Base-by-base conservation (phyloP, 192 early-diverging fungal species). In the Coemansia sp. region DNA sequence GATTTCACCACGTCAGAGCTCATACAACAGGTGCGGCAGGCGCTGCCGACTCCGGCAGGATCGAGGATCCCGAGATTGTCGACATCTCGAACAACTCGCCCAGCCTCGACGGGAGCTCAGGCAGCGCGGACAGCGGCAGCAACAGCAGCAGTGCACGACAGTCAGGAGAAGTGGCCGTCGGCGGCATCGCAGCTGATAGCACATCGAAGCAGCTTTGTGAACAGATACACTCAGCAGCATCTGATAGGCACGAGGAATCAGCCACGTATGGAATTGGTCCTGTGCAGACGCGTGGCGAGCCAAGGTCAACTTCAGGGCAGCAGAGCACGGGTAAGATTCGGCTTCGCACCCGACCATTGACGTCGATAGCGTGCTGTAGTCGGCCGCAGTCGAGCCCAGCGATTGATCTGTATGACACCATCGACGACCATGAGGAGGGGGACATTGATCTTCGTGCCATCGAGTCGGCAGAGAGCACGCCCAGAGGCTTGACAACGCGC, bases 301-400 rank as follows among this genome's bases (percentile, higher is more conserved):
- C 58, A 42, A 26, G 18, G 31, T 10, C 58, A 60, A 15, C 58
- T 31, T 13, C 33, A 39, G 57, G 28, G 59, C 15, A 20, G 29
- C 55, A 57, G 13, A 34, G 30, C 12, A 7, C 52, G 20, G 57
- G 65, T 58, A 80, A 67, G 62, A 74, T 80, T 43, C 68, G 68
- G 9, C 72, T 80, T 25, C 77, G 77, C 59, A 80, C 77, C 21
- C 68, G 77, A 26, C 77, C 77, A 9, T 58, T 80, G 34, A 80
- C 77, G 7, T 67, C 77, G 12, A 67, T 68, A 29, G 64, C 69
- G 0, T 70, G 58, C 28, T 29, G 49, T 46, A 48, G 65, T 39
- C 46, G 66, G 49, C 59, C 55, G 8, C 60, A 42, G 42, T 42
- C 40, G 4, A 61, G 60, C 25, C 60, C 60, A 2, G 37, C 42